These are phyloP conservation scores for Rhynchospora breviuscula DNA, from an alignment of 176 grass and related monocot species.

Conservation along the genomic window DNA sequence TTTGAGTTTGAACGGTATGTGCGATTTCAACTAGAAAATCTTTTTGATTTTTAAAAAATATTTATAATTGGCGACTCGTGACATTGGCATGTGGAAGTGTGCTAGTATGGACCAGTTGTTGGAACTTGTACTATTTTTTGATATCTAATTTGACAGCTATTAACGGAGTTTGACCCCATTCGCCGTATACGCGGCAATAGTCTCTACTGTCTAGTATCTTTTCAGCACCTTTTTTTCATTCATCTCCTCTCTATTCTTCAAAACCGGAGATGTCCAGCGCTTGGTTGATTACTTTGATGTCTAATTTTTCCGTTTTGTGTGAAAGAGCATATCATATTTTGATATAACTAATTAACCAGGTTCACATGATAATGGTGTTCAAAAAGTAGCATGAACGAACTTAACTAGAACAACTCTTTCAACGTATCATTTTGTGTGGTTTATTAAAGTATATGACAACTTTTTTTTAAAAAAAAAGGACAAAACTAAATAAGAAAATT, in stretches of 20 bases:
- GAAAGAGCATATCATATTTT: no score
- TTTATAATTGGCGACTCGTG: background rate
- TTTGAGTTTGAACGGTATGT: background rate
- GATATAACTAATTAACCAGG: no score
- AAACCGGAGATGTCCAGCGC: background rate
- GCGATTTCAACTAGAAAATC: background rate
- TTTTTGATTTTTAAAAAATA: background rate
- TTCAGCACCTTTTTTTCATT: background rate
- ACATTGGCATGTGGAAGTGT: slow-evolving; percentile 21
- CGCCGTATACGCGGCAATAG: slow-evolving; percentile 10
- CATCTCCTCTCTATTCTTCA: background rate
- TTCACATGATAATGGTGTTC: no score
- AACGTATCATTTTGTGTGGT: background rate
- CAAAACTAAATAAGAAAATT: background rate
- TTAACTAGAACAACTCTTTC: no score
- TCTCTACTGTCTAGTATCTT: slow-evolving; percentile 7
- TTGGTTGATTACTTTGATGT: background rate
- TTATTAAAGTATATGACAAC: background rate
- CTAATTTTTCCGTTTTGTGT: background rate
- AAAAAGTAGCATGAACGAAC: no score
- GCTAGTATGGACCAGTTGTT: slow-evolving; percentile 12
- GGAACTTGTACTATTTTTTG: slow-evolving; percentile 11
- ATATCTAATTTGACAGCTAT: slow-evolving; percentile 26
- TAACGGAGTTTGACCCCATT: slow-evolving; percentile 9
- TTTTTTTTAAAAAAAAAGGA: no score